Evolutionary conservation across 1,139 yeast species (phyloP).

Genomic region (Eremothecium gossypii): DNA sequence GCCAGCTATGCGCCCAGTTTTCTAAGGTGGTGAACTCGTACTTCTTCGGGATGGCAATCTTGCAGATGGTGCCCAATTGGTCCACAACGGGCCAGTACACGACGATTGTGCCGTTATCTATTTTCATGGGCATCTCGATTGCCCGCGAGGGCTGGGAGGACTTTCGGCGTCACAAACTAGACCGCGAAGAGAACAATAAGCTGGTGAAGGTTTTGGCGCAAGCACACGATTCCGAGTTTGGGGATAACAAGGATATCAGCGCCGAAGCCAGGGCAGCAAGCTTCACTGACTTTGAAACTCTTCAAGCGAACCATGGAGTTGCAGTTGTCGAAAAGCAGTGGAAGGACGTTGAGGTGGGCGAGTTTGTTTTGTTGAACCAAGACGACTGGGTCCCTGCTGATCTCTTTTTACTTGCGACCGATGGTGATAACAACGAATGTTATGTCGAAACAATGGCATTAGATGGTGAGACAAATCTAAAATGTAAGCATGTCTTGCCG

Average conservation of each 20-base stretch:
- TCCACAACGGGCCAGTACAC: constrained; percentile 96
- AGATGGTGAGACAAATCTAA: constrained; percentile 93
- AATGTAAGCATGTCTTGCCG: constrained; percentile 59
- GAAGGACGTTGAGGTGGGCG: constrained; percentile 80
- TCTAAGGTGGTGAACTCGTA: constrained; percentile 85
- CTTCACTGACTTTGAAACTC: constrained; percentile 5
- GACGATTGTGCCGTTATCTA: constrained; percentile 77
- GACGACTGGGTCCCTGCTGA: constrained; percentile 97
- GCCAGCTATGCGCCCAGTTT: constrained; percentile 83
- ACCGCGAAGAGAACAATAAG: constrained; percentile 74
- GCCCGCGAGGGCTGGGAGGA: constrained; percentile 92
- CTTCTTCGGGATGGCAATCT: constrained; percentile 76
- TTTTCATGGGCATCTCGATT: constrained; percentile 86
- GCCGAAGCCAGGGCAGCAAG: background rate
- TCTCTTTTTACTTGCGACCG: constrained; percentile 57
- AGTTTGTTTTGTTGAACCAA: constrained; percentile 58
- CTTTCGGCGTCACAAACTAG: constrained; percentile 77
- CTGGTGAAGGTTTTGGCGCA: constrained; percentile 30
- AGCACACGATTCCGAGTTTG: constrained; percentile 7
- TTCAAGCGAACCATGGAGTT: constrained; percentile 23
- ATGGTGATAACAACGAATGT: constrained; percentile 57
- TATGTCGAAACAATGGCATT: constrained; percentile 93
- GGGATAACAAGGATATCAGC: background rate
- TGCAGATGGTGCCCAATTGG: constrained; percentile 97
- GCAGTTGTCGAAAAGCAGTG: constrained; percentile 38